Conservation (phyloP, 148 eudicot genomes). For the Rheum nobile region DNA sequence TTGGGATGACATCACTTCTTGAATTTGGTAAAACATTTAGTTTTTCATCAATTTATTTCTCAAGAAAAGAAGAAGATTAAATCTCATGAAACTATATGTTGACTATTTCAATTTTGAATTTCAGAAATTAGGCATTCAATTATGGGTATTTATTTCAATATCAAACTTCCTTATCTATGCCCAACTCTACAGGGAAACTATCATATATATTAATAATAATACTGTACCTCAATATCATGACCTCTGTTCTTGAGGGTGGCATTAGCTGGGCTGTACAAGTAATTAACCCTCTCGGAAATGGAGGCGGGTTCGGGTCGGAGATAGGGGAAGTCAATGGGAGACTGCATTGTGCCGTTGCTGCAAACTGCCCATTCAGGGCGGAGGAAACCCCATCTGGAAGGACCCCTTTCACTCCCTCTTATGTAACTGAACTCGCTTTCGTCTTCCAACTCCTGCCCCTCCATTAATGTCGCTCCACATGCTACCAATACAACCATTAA, state of each 20-base stretch:
- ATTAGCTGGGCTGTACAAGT: constrained; percentile 19
- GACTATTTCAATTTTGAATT: no score
- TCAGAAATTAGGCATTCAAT: no score
- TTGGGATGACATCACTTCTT: no score
- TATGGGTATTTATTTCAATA: no score
- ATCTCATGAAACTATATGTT: no score
- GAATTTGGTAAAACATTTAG: no score
- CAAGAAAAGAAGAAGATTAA: no score
- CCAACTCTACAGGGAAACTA: no score
- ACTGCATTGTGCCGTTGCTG: constrained; percentile 38
- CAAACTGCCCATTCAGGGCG: constrained; percentile 43
- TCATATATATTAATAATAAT: no score
- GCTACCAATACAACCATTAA: background rate
- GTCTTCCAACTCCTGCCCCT: constrained; percentile 15
- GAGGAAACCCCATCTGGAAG: constrained; percentile 43
- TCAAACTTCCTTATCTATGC: no score
- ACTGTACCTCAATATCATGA: constrained; percentile 28
- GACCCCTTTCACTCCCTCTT: constrained; percentile 32
- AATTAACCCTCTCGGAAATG: constrained; percentile 7
- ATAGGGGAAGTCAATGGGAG: constrained; percentile 45
- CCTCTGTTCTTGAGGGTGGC: constrained; percentile 45
- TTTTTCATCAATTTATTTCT: no score
- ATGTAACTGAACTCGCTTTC: constrained; percentile 29
- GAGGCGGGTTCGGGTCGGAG: constrained; percentile 15
- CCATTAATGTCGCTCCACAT: background rate